Evolutionary conservation across 208 protist genomes (phyloP).

Genomic region (Strigomonas oncopelti): DNA sequence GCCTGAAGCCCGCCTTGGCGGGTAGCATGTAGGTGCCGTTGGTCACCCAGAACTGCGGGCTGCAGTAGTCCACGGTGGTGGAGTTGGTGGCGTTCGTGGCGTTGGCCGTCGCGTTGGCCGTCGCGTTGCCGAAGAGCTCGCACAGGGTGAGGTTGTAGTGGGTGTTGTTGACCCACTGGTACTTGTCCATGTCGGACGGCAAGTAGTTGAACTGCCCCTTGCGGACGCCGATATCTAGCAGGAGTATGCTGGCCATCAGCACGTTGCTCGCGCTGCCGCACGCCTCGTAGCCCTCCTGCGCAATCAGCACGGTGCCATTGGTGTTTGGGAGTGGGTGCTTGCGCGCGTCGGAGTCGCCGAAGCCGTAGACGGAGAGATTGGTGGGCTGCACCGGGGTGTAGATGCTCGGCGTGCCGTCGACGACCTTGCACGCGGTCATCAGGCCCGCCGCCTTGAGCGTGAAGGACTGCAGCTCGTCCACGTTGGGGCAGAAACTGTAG

Average conservation of each 20-base stretch:
- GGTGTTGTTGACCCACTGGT: slow-evolving; percentile 21
- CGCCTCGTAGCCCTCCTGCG: slow-evolving; percentile 26
- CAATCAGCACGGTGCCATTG: slow-evolving; percentile 53
- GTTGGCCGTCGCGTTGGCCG: background rate
- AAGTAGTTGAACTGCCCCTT: slow-evolving; percentile 81
- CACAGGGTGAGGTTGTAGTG: slow-evolving; percentile 27
- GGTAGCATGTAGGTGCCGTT: slow-evolving; percentile 32
- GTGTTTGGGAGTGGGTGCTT: slow-evolving; percentile 17
- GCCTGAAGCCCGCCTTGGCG: slow-evolving; percentile 66
- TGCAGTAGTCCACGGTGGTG: slow-evolving; percentile 21
- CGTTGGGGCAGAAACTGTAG: slow-evolving; percentile 72
- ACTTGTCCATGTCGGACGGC: slow-evolving; percentile 8
- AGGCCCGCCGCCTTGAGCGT: slow-evolving; percentile 36
- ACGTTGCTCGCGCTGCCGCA: slow-evolving; percentile 37
- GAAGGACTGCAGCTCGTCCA: slow-evolving; percentile 67
- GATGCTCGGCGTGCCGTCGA: slow-evolving; percentile 1
- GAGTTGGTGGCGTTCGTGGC: background rate
- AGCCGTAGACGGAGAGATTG: slow-evolving; percentile 51
- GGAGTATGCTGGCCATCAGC: slow-evolving; percentile 54
- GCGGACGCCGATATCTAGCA: slow-evolving; percentile 70
- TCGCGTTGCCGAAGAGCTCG: background rate
- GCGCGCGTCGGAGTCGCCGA: slow-evolving; percentile 55
- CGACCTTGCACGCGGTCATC: slow-evolving; percentile 26
- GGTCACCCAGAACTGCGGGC: slow-evolving; percentile 13
- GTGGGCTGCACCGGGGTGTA: slow-evolving; percentile 17